Percentiles rank a stretch among this genome's conserved stretches.
phyloP scores from a whole-genome alignment of 768 basidiomycete species.

The Chalciporus pseudorubinellus region DNA sequence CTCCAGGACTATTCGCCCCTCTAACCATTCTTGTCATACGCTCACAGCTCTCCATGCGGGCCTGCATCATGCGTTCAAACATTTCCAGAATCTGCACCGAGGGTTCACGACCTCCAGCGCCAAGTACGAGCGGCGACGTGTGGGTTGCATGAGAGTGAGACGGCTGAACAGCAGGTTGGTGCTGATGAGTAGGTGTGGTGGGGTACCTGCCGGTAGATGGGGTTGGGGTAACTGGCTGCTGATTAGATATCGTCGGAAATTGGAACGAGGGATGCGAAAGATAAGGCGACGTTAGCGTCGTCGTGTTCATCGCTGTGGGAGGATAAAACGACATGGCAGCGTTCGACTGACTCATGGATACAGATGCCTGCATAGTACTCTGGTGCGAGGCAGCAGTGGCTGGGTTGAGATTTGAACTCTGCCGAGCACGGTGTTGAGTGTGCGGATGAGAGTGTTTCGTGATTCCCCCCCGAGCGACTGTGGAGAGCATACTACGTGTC shows the following conservation, averaged over 20 bases:
- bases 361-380: slow-evolving; percentile 8
- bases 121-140: slow-evolving; percentile 27
- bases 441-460: slow-evolving; percentile 26
- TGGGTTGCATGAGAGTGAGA: slow-evolving; percentile 13
- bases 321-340: slow-evolving; percentile 26
- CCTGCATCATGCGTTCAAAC: slow-evolving; percentile 71
- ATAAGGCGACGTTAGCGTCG: slow-evolving; percentile 33
- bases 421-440: slow-evolving; percentile 28
- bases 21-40: slow-evolving; percentile 57
- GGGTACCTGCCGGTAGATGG: slow-evolving; percentile 6
- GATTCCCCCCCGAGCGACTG: slow-evolving; percentile 23
- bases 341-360: slow-evolving; percentile 17
- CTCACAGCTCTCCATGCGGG: slow-evolving; percentile 74
- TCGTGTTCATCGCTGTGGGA: slow-evolving; percentile 29
- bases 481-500: slow-evolving; percentile 18
- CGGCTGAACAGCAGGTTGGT: slow-evolving; percentile 7
- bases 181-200: slow-evolving; percentile 12
- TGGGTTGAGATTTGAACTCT: slow-evolving; percentile 31
- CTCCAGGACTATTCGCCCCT: slow-evolving; percentile 27
- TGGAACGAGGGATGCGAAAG: slow-evolving; percentile 31
- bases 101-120: slow-evolving; percentile 34
- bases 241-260: slow-evolving; percentile 15
- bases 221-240: slow-evolving; percentile 11
- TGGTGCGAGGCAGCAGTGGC: slow-evolving; percentile 27
- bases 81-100: slow-evolving; percentile 58